These are phyloP conservation scores for Rhodotorula sp. DNA, from an alignment of 1,284 basidiomycete genomes.

Conservation along the genomic window DNA sequence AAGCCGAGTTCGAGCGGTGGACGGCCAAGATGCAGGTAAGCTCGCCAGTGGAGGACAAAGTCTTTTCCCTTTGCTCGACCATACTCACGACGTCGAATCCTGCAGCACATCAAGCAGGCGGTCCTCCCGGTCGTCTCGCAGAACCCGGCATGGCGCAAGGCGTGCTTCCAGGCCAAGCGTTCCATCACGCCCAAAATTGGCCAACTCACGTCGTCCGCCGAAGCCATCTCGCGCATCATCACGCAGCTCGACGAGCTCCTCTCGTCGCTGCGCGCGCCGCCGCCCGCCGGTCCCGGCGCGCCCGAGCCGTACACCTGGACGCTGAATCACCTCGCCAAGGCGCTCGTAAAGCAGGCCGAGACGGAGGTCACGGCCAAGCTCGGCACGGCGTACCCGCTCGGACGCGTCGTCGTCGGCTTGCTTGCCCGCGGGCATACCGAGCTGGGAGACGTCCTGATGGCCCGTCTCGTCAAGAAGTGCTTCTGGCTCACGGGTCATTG, in stretches of 20 bases:
- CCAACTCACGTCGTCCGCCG: constrained; percentile 80
- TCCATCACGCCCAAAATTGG: constrained; percentile 88
- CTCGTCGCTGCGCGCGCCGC: constrained; percentile 47
- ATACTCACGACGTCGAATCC: background rate
- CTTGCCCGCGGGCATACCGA: constrained; percentile 57
- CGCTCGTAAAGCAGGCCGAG: constrained; percentile 88
- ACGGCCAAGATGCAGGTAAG: constrained; percentile 63
- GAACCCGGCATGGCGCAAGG: constrained; percentile 57
- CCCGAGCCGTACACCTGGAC: constrained; percentile 68
- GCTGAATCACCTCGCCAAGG: constrained; percentile 82
- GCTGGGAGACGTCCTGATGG: constrained; percentile 76
- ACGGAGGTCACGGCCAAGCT: constrained; percentile 89
- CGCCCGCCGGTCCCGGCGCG: constrained; percentile 43
- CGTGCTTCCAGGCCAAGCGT: constrained; percentile 65
- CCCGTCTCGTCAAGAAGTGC: constrained; percentile 77
- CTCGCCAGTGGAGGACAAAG: background rate
- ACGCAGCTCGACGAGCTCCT: constrained; percentile 64
- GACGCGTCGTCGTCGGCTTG: constrained; percentile 70
- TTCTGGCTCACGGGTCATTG: constrained; percentile 58
- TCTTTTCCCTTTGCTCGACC: background rate
- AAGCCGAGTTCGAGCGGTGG: constrained; percentile 66
- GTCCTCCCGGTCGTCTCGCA: constrained; percentile 74
- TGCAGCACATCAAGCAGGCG: constrained; percentile 68
- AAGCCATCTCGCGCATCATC: constrained; percentile 68
- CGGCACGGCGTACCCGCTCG: constrained; percentile 78